Conservation (phyloP, 768 basidiomycete genomes). For the Trametopsis cervina region DNA sequence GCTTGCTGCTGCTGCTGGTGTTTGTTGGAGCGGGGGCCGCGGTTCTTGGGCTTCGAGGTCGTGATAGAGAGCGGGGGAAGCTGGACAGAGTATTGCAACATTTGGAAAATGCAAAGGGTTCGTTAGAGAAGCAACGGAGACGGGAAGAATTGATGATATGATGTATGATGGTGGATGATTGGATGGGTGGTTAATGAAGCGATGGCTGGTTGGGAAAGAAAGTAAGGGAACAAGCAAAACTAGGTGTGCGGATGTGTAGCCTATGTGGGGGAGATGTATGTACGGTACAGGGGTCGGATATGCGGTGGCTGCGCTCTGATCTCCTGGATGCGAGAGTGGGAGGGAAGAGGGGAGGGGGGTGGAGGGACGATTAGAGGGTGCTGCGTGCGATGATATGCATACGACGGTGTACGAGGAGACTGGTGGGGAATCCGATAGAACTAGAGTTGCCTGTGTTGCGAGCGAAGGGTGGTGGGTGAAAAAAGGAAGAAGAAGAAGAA, state of each 20-base stretch:
- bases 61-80: conserved; percentile 28
- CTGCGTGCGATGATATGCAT: conserved; percentile 11
- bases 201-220: conserved; percentile 1
- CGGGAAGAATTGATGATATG: too few relatives aligned
- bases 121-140: background rate
- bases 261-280: too few relatives aligned
- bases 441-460: background rate
- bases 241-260: too few relatives aligned
- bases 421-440: background rate
- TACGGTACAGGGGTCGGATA: too few relatives aligned
- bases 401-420: conserved; percentile 5
- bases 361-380: conserved; percentile 8
- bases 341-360: background rate
- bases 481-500: conserved; percentile 13
- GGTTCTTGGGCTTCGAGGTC: conserved; percentile 23
- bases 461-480: background rate
- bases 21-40: conserved; percentile 18
- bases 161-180: too few relatives aligned
- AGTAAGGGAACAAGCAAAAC: background rate
- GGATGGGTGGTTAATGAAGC: background rate
- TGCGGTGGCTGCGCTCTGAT: too few relatives aligned
- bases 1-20: too few relatives aligned
- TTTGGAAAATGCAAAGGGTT: conserved; percentile 8
- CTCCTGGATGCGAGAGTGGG: conserved; percentile 12
- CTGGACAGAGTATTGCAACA: conserved; percentile 31